A percentile compares a stretch with the other conserved stretches of the same genome.
phyloP scores from a whole-genome alignment of 768 basidiomycete species.

The Suillus variegatus region DNA sequence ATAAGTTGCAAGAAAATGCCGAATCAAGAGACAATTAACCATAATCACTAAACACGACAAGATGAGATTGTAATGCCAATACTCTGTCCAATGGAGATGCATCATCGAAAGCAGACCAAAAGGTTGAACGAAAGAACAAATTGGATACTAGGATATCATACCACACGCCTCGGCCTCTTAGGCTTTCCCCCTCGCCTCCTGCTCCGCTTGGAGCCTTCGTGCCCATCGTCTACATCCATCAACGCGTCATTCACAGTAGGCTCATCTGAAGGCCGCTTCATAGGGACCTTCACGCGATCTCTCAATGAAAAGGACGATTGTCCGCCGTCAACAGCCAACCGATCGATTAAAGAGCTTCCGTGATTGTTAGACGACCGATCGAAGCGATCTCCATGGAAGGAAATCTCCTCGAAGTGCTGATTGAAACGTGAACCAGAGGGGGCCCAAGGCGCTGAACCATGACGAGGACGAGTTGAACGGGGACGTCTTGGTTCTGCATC shows the following conservation, averaged over 20 bases:
- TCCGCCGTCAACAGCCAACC: constrained; percentile 31
- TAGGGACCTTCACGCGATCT: constrained; percentile 39
- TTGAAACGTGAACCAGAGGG: not conserved
- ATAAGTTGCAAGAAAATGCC: constrained; percentile 15
- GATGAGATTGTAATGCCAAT: constrained; percentile 1
- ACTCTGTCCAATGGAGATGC: constrained; percentile 6
- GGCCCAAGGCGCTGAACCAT: not conserved
- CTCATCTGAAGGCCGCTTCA: constrained; percentile 35
- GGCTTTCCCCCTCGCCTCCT: constrained; percentile 23
- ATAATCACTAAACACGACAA: constrained; percentile 3
- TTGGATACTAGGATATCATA: constrained; percentile 4
- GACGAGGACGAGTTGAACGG: constrained; percentile 9
- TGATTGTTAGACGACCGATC: constrained; percentile 15
- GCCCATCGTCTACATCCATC: constrained; percentile 23
- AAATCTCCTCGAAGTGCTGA: not conserved
- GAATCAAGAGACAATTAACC: not conserved
- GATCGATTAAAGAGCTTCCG: constrained; percentile 40
- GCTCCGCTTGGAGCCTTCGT: constrained; percentile 24
- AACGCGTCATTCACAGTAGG: constrained; percentile 18
- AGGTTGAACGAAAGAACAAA: not conserved
- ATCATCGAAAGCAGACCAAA: constrained; percentile 2
- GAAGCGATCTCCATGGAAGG: not conserved
- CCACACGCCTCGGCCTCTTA: constrained; percentile 24
- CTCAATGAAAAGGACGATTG: constrained; percentile 22
- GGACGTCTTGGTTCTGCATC: constrained; percentile 16